phyloP scores from a whole-genome alignment of 805 yeast genomes.

The Saturnispora gosingensis region DNA sequence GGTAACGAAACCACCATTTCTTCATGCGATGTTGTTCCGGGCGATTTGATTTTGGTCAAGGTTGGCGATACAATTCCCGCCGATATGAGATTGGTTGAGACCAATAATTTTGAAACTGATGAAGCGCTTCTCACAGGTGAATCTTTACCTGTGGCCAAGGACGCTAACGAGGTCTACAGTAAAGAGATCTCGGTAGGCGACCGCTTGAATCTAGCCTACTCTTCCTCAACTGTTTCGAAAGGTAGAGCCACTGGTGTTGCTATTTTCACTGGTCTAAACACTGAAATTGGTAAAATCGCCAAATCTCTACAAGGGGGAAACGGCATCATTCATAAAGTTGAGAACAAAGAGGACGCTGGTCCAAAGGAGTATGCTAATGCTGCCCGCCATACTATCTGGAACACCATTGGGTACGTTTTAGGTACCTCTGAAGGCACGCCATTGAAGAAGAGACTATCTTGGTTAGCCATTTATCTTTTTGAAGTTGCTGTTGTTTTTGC shows the following conservation, averaged over 20 bases:
- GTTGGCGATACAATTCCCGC: conserved; percentile 90
- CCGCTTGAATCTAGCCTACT: conserved; percentile 65
- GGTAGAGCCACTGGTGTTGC: conserved; percentile 94
- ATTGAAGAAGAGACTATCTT: conserved; percentile 62
- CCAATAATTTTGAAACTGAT: conserved; percentile 80
- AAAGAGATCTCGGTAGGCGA: conserved; percentile 57
- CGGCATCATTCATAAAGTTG: conserved; percentile 32
- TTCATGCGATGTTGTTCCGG: conserved; percentile 84
- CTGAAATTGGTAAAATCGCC: conserved; percentile 96
- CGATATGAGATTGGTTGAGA: conserved; percentile 84
- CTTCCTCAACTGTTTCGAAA: conserved; percentile 90
- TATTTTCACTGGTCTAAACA: conserved; percentile 90
- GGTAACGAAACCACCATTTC: conserved; percentile 66
- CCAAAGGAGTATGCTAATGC: conserved; percentile 48
- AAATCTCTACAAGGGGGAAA: conserved; percentile 39
- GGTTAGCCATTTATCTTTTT: conserved; percentile 66
- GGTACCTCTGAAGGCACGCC: conserved; percentile 81
- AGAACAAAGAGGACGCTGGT: conserved; percentile 48
- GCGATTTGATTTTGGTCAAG: conserved; percentile 85
- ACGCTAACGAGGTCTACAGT: conserved; percentile 53
- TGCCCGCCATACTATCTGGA: conserved; percentile 37
- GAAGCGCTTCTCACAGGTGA: conserved; percentile 98
- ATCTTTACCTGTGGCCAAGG: conserved; percentile 91
- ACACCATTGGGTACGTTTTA: conserved; percentile 55
- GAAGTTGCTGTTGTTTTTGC: conserved; percentile 78